Conservation (phyloP, 495 filamentous ascomycete genomes). For the Xylaria scruposa region DNA sequence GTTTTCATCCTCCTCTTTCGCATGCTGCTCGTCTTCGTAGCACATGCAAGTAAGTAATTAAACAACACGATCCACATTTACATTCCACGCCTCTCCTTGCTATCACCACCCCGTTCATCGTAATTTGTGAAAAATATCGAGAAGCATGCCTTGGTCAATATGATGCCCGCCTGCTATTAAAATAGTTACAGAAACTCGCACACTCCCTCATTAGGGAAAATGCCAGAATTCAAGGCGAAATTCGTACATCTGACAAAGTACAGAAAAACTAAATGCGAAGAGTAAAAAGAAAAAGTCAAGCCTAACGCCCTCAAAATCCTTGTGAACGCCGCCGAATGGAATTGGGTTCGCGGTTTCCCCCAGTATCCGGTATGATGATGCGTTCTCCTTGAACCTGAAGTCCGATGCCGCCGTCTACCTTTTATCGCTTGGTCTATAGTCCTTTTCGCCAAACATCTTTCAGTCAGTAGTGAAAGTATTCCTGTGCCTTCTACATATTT, state of each 20-base stretch:
- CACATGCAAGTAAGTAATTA: background rate
- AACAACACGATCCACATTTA: background rate
- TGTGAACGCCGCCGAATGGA: slow-evolving; percentile 40
- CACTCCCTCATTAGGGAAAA: slow-evolving; percentile 11
- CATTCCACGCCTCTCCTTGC: background rate
- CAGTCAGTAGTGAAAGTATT: slow-evolving; percentile 21
- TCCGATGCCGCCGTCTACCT: slow-evolving; percentile 31
- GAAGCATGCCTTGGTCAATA: background rate
- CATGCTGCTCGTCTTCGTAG: background rate
- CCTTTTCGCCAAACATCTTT: slow-evolving; percentile 27
- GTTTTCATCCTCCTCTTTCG: background rate
- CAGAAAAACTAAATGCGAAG: background rate
- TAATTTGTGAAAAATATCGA: background rate
- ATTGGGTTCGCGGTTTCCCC: slow-evolving; percentile 33
- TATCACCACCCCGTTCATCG: background rate
- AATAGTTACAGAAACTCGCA: slow-evolving; percentile 1
- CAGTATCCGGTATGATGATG: slow-evolving; percentile 32
- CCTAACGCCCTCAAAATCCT: slow-evolving; percentile 38
- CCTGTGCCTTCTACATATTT: background rate
- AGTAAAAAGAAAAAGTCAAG: slow-evolving; percentile 6
- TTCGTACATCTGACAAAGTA: background rate
- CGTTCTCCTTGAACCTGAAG: slow-evolving; percentile 27
- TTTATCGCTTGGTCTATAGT: slow-evolving; percentile 32
- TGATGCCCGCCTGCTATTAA: background rate
- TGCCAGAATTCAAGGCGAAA: slow-evolving; percentile 10